phyloP scores from a whole-genome alignment of 2,329 filamentous ascomycete genomes.

The Penicillium sp. region DNA sequence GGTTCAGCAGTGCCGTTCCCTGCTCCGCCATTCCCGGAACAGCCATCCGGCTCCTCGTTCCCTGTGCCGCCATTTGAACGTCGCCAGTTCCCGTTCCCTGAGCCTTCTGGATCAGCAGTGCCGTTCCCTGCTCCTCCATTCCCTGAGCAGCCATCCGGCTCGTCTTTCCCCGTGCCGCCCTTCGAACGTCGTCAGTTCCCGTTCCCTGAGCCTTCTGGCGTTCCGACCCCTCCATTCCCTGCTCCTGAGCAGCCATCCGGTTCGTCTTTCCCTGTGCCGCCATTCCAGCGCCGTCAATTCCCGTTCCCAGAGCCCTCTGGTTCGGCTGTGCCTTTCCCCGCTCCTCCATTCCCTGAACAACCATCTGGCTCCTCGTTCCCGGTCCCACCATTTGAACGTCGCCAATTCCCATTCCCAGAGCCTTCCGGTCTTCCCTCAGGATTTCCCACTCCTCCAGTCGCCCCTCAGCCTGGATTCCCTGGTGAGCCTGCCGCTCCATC shows the following conservation, averaged over 20 bases:
- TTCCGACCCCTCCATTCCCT: background rate
- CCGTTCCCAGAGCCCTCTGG: constrained; percentile 2
- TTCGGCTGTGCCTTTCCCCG: background rate
- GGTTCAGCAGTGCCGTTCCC: background rate
- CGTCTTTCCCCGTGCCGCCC: background rate
- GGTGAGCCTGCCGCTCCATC: background rate
- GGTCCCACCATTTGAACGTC: background rate
- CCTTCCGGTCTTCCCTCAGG: background rate
- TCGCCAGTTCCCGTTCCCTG: background rate
- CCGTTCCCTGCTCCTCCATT: background rate
- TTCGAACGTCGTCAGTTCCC: background rate
- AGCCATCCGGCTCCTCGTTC: background rate
- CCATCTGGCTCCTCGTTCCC: background rate
- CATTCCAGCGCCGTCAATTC: background rate
- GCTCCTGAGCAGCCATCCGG: background rate
- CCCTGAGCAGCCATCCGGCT: background rate
- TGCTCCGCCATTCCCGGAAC: background rate
- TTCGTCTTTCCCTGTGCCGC: background rate
- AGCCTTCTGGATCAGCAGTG: constrained; percentile 1
- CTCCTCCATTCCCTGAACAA: background rate
- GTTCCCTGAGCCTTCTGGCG: background rate
- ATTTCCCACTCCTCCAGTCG: background rate
- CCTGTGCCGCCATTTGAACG: background rate
- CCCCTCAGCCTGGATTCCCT: background rate
- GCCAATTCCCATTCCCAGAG: background rate